Conservation (phyloP, 2,329 filamentous ascomycete species). For the Cordyceps farinosa region DNA sequence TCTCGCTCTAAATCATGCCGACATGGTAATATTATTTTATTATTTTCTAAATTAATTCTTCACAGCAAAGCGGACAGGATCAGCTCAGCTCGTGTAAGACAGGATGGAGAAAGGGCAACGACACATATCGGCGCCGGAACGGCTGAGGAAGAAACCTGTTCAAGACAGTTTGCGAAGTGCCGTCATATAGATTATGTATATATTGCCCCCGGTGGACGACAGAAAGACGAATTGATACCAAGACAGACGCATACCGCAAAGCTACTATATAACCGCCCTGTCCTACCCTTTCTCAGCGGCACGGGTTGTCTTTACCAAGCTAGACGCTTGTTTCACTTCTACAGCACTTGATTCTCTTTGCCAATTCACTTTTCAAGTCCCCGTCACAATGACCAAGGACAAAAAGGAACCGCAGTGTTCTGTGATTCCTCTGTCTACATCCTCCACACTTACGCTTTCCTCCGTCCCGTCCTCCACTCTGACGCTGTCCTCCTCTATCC, state of each 20-base stretch:
- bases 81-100: conserved; percentile 4
- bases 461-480: not conserved
- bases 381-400: not conserved
- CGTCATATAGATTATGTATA: not conserved
- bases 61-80: not conserved
- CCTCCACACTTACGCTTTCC: not conserved
- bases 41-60: not conserved
- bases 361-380: not conserved
- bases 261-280: not conserved
- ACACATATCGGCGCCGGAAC: conserved; percentile 3
- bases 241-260: not conserved
- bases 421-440: not conserved
- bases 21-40: conserved; percentile 4
- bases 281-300: not conserved
- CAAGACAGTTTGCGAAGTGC: not conserved
- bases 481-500: not conserved
- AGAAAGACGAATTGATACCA: not conserved
- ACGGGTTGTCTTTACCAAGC: not conserved
- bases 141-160: not conserved
- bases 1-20: not conserved
- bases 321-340: not conserved
- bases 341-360: not conserved
- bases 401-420: not conserved
- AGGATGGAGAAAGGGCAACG: not conserved
- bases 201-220: not conserved